A percentile compares a stretch with the other conserved stretches of the same genome.
Conservation (phyloP, 352 stramenopile species). For the Phytophthora tentaculata region DNA sequence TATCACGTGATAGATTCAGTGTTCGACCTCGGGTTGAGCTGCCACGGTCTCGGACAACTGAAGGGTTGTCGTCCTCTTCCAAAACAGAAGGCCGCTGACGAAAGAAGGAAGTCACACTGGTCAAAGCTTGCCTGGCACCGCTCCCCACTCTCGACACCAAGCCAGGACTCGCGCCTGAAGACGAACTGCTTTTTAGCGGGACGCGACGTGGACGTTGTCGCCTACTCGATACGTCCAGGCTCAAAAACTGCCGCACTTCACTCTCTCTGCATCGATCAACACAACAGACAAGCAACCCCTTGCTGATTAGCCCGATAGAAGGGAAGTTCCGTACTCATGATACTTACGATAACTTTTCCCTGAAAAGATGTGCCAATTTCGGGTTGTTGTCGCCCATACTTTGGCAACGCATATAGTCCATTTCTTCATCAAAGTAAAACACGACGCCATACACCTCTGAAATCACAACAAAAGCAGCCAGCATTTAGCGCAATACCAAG, state of each 20-base stretch:
- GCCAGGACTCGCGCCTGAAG: not conserved
- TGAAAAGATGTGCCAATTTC: constrained; percentile 41
- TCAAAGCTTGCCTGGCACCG: constrained; percentile 18
- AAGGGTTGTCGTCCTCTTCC: constrained; percentile 15
- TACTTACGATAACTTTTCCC: constrained; percentile 44
- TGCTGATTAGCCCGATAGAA: not conserved
- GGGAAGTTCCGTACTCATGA: not conserved
- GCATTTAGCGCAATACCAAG: constrained; percentile 4
- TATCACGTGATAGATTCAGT: constrained; percentile 28
- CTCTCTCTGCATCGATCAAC: constrained; percentile 23
- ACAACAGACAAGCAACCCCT: not conserved
- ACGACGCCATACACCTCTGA: constrained; percentile 67
- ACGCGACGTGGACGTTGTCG: constrained; percentile 1
- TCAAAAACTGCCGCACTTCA: constrained; percentile 26
- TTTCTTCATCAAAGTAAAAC: constrained; percentile 69
- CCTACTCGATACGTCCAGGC: constrained; percentile 13
- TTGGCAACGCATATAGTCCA: constrained; percentile 67
- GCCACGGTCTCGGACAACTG: constrained; percentile 9
- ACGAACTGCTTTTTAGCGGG: constrained; percentile 15
- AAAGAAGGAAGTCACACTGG: constrained; percentile 35
- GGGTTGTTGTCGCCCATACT: constrained; percentile 58
- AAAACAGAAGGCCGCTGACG: constrained; percentile 28
- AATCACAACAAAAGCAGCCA: not conserved
- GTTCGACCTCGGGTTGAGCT: constrained; percentile 7
- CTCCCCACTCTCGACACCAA: constrained; percentile 20